Base-by-base conservation (phyloP, 192 early-diverging fungal species). In the Gaertneriomyces semiglobifer region DNA sequence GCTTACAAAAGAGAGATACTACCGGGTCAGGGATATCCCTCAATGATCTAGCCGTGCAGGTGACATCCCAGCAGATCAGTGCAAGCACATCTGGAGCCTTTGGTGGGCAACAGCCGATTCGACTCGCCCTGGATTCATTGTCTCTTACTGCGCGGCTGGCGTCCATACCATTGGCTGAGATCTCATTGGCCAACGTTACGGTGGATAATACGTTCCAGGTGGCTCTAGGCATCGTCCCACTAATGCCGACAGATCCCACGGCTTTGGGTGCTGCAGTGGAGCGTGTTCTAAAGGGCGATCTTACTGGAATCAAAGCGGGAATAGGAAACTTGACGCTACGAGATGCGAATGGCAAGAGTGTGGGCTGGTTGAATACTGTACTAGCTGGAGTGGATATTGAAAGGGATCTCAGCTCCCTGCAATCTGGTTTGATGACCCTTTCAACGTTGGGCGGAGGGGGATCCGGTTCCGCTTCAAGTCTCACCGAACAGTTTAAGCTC, bases 281-380 rank as follows among this genome's bases (percentile, higher is more conserved):
- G 6, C 20, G 19, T n/a, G 40, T 64, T 1, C 4, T 54, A 6
- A 12, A 54, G 18, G 63, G 63, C 7, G 50, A 38, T 16, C 41
- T 47, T 11, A 25, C 47, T 38, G 63, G 63, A 38, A 54, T 64
- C 11, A 25, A 47, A 11, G 63, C 48, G 16, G 63, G 63, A 10
- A 39, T 64, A 14, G 33, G 52, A 33, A 64, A 64, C 39, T 51
- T 64, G 16, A 56, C 63, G 8, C 39, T 64, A 14, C 19, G 25
- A 12, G 52, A 64, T 41, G 47, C 48, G 0, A 42, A 54, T n/a
- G 63, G 63, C 6, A 4, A 58, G 2, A 18, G 12, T 7, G 48
- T 64, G 8, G 12, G 10, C 11, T 64, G 63, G 63, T 12, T 64
- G 51, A 52, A 64, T 25, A 64, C 47, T 41, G 41, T 64, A 7